Evolutionary conservation across 2,329 filamentous ascomycete genomes (phyloP).

Genomic region (Neospermospora avenae): DNA sequence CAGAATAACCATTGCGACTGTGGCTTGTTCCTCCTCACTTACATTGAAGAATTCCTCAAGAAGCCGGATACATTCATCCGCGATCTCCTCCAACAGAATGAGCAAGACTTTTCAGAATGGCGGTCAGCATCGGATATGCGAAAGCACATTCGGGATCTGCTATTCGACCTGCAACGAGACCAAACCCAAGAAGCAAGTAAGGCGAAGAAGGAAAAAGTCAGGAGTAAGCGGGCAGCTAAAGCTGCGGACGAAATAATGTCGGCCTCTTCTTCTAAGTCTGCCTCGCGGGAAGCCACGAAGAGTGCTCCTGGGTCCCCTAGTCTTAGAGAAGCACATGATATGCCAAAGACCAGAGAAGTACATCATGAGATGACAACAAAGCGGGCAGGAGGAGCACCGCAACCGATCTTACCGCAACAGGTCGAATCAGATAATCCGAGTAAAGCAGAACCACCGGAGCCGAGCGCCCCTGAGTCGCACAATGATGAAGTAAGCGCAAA

Average conservation of each 20-base stretch:
- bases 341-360: not conserved
- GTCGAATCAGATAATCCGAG: not conserved
- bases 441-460: not conserved
- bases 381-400: not conserved
- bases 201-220: not conserved
- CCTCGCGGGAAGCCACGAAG: conserved; percentile 4
- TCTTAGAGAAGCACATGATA: not conserved
- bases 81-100: conserved; percentile 57
- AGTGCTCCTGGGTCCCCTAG: not conserved
- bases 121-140: conserved; percentile 58
- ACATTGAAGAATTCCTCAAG: conserved; percentile 76
- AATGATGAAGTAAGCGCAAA: not conserved
- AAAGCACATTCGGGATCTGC: conserved; percentile 58
- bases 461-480: not conserved
- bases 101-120: conserved; percentile 12
- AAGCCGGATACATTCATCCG: conserved; percentile 68
- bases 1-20: conserved; percentile 89
- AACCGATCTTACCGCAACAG: not conserved
- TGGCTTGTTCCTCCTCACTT: conserved; percentile 81
- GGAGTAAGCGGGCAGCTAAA: conserved; percentile 8
- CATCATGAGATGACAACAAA: not conserved
- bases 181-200: conserved; percentile 38
- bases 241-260: not conserved
- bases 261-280: not conserved
- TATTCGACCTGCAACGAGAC: conserved; percentile 60